Evolutionary conservation across 1,284 basidiomycete genomes (phyloP), one percentile per base, ranked within the genome.

Genomic region (Limonomyces culmigenus): DNA sequence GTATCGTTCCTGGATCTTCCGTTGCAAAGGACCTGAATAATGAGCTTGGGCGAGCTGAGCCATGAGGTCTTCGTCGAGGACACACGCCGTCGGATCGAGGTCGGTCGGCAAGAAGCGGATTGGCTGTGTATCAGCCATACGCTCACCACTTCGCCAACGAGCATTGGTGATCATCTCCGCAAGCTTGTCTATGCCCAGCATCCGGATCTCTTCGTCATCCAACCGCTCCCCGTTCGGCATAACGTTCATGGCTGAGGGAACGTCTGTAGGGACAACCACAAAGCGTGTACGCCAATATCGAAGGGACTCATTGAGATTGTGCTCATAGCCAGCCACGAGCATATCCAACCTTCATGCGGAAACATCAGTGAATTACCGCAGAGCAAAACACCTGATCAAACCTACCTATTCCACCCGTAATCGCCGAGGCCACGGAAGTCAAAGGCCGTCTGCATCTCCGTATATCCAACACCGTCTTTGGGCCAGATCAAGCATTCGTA

Each of bases 271-370:
- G 33, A 97, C 85, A 14, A 98, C 73, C 17, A 97, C 70, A 50
- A 96, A 95, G n/a, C 92, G 70, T 0, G 91, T 95, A 4, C 92
- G 71, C 87, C 92, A 97, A 50, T 93, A 95, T 32, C 83, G 71
- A 32, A 89, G 60, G 3, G 79, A 79, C 39, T 87, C 75, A 46
- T 76, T 78, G 50, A 88, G 76, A 32, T 77, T 65, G 36, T 75
- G 74, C 50, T 87, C 84, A 43, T 89, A 87, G 2, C 87, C 87
- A 3, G 84, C 84, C 6, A 89, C 79, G 4, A 91, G 58, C 75
- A 85, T 81, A 45, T 80, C 80, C 41, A 81, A 53, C 41, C 75
- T 80, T 42, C 29, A n/a, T 41, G 32, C 19, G 44, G 45, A 5
- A 36, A 41, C 20, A n/a, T n/a, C n/a, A n/a, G 19, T 47, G 19